Percentiles rank a stretch among this genome's conserved stretches.
Conservation (phyloP, 2,329 filamentous ascomycete genomes). For the Colletotrichum sp. region DNA sequence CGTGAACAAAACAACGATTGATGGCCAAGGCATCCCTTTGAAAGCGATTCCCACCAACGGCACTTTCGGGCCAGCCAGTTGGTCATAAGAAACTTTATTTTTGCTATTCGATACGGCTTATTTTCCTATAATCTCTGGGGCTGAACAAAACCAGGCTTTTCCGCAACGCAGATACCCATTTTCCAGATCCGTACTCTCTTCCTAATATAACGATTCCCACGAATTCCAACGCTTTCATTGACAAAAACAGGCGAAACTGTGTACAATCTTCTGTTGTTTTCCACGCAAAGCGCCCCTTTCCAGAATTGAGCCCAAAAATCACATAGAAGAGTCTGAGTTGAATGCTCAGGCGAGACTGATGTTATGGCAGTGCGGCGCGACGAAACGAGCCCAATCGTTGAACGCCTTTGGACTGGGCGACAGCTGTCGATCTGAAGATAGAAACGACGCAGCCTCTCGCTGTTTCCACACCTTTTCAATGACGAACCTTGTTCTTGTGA, state of each 20-base stretch:
- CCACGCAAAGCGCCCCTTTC: background rate
- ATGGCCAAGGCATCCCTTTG: slow-evolving; percentile 35
- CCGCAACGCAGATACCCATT: background rate
- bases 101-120: background rate
- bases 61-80: slow-evolving; percentile 6
- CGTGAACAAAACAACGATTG: slow-evolving; percentile 37
- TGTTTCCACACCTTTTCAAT: slow-evolving; percentile 48
- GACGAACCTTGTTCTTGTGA: slow-evolving; percentile 43
- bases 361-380: slow-evolving; percentile 43
- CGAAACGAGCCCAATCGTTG: slow-evolving; percentile 47
- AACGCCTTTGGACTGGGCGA: slow-evolving; percentile 19
- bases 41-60: slow-evolving; percentile 3
- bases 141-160: background rate
- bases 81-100: background rate
- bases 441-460: slow-evolving; percentile 30
- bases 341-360: slow-evolving; percentile 41
- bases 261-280: background rate
- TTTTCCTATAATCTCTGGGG: background rate
- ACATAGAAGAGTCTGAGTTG: no score
- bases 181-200: background rate
- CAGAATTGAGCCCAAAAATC: background rate
- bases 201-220: background rate
- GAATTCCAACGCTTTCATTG: background rate
- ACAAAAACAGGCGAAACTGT: background rate
- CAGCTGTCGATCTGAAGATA: slow-evolving; percentile 10